Percentiles rank a stretch among this genome's conserved stretches.
Evolutionary conservation across 306 rosid species (phyloP).

Genomic region (Urtica urens): DNA sequence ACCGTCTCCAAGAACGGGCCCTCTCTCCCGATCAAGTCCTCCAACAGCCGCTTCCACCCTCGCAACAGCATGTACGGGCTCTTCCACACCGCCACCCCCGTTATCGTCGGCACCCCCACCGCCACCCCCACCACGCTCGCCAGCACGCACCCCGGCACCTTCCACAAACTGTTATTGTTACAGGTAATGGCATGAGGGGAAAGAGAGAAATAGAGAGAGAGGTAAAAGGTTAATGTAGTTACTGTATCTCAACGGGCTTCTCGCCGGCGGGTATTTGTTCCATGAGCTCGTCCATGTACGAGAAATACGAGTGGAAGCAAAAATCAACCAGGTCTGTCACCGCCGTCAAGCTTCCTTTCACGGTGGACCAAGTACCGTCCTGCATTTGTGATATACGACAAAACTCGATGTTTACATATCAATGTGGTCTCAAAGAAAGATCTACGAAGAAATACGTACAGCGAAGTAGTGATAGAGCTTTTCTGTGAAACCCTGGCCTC

Average conservation of each 20-base stretch:
- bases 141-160: constrained; percentile 58
- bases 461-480: constrained; percentile 51
- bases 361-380: constrained; percentile 71
- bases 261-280: constrained; percentile 41
- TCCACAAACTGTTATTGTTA: constrained; percentile 29
- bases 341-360: constrained; percentile 43
- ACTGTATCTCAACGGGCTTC: constrained; percentile 55
- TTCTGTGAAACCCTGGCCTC: constrained; percentile 29
- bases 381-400: constrained; percentile 11
- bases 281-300: constrained; percentile 74
- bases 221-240: constrained; percentile 3
- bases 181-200: not conserved
- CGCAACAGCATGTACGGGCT: constrained; percentile 65
- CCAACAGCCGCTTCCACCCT: constrained; percentile 85
- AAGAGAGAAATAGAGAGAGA: not conserved
- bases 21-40: constrained; percentile 72
- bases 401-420: no score
- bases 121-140: constrained; percentile 44
- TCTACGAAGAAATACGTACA: constrained; percentile 31
- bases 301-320: constrained; percentile 75
- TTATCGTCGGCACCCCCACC: constrained; percentile 39
- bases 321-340: constrained; percentile 67
- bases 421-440: no score
- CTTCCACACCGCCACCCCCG: constrained; percentile 54
- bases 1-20: constrained; percentile 78